Evolutionary conservation across 768 basidiomycete species (phyloP).

Genomic region (Phaeotremella fagi): DNA sequence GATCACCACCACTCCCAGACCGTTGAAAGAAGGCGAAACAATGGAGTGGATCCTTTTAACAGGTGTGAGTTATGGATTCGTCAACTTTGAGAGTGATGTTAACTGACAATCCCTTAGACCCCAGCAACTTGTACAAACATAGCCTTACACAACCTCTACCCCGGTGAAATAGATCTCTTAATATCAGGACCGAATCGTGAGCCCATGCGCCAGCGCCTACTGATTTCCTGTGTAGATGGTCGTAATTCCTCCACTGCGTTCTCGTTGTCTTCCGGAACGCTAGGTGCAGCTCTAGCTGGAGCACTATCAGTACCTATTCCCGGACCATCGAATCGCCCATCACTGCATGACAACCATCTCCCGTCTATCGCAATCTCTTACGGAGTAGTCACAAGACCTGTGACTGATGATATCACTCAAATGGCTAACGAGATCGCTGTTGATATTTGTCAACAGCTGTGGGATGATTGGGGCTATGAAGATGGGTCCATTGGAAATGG

Average conservation of each 20-base stretch:
- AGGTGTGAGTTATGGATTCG: slow-evolving; percentile 51
- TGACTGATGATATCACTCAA: slow-evolving; percentile 57
- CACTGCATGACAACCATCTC: slow-evolving; percentile 33
- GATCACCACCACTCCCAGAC: slow-evolving; percentile 58
- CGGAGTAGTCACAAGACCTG: slow-evolving; percentile 68
- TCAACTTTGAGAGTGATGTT: neutral
- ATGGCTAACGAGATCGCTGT: slow-evolving; percentile 69
- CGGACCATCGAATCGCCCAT: slow-evolving; percentile 22
- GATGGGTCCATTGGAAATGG: slow-evolving; percentile 7
- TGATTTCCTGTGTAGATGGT: slow-evolving; percentile 32
- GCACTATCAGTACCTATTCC: slow-evolving; percentile 49
- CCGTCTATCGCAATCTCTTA: slow-evolving; percentile 86
- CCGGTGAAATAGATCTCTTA: slow-evolving; percentile 81
- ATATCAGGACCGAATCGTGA: slow-evolving; percentile 45
- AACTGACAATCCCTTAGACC: slow-evolving; percentile 25
- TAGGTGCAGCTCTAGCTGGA: slow-evolving; percentile 83
- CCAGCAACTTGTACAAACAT: slow-evolving; percentile 87
- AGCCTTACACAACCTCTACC: slow-evolving; percentile 81
- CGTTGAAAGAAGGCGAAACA: slow-evolving; percentile 68
- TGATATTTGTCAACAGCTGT: slow-evolving; percentile 67
- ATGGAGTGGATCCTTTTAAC: slow-evolving; percentile 90
- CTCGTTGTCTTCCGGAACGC: slow-evolving; percentile 81
- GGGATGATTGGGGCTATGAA: slow-evolving; percentile 79
- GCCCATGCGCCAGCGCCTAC: neutral
- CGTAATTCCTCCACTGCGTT: slow-evolving; percentile 65